Evolutionary conservation across 2,329 filamentous ascomycete species (phyloP).

Genomic region (Metarhizium sp.): DNA sequence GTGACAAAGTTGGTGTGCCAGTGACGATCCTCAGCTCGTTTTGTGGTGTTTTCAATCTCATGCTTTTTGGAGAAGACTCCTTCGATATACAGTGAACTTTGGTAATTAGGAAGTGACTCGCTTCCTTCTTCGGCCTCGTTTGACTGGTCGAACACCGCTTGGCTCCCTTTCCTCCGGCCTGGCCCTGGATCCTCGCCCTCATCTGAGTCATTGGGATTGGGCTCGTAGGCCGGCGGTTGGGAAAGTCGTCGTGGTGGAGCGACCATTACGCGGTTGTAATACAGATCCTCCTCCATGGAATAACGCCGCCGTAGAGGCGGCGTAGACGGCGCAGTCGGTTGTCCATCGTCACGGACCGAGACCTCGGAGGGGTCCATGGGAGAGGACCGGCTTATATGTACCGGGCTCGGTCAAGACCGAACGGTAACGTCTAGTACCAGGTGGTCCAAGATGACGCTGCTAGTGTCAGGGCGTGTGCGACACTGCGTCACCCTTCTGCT

Average conservation of each 20-base stretch:
- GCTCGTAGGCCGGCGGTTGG: conserved; percentile 37
- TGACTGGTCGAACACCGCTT: conserved; percentile 10
- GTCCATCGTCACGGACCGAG: conserved; percentile 23
- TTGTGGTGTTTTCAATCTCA: conserved; percentile 56
- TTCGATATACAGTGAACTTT: conserved; percentile 44
- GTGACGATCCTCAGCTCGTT: conserved; percentile 50
- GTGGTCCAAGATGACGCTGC: neutral
- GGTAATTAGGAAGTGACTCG: conserved; percentile 40
- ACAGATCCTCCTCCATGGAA: conserved; percentile 46
- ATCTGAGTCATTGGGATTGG: conserved; percentile 6
- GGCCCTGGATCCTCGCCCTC: conserved; percentile 2
- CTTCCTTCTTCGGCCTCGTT: conserved; percentile 22
- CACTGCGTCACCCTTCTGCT: conserved; percentile 1
- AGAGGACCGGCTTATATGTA: conserved; percentile 11
- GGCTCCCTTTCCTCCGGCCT: conserved; percentile 6
- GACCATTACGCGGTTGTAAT: conserved; percentile 43
- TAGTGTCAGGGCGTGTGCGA: conserved; percentile 3
- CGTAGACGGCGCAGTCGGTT: conserved; percentile 16
- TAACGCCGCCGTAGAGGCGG: conserved; percentile 34
- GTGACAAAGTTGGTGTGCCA: conserved; percentile 56
- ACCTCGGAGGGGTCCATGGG: conserved; percentile 25
- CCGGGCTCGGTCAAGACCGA: conserved; percentile 6
- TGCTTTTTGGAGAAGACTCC: conserved; percentile 53
- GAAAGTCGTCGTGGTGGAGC: conserved; percentile 31
- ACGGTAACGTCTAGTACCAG: neutral